Conservation (phyloP, 202 grass and related monocot species). For the Bolboschoenoplectus hybrid region DNA sequence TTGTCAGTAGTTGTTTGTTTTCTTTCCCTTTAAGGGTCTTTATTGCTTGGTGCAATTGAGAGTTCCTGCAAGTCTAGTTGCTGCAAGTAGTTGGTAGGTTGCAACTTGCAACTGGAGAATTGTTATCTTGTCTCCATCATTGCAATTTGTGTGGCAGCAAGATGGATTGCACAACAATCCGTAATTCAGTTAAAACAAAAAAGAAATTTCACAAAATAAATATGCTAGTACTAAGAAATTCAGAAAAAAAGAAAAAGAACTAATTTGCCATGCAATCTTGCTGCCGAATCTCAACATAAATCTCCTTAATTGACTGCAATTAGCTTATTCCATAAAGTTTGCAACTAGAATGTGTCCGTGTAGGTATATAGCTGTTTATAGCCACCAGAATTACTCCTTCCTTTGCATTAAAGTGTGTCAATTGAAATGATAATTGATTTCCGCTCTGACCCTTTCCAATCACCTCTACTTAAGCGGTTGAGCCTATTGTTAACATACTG, state of each 20-base stretch:
- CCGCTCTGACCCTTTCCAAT: background rate
- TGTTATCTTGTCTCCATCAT: conserved; percentile 38
- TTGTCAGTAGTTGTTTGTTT: conserved; percentile 23
- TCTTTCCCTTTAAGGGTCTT: too few species aligned
- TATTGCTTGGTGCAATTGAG: background rate
- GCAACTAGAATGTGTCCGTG: background rate
- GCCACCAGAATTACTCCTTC: background rate
- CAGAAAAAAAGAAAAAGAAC: background rate
- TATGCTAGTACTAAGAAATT: conserved; percentile 1
- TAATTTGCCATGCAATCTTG: background rate
- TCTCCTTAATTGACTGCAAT: background rate
- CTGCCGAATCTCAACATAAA: background rate
- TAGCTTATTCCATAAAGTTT: background rate
- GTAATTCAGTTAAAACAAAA: background rate
- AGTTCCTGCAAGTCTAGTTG: conserved; percentile 9
- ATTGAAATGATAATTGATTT: background rate
- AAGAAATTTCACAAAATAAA: background rate
- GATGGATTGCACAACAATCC: conserved; percentile 18
- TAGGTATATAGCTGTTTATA: background rate
- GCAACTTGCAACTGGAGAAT: conserved; percentile 2
- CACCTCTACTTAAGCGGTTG: background rate
- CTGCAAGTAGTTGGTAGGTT: conserved; percentile 24
- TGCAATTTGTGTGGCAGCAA: conserved; percentile 9
- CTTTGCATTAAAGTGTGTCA: background rate
- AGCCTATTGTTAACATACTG: background rate